A percentile compares a stretch with the other conserved stretches of the same genome.
Conservation (phyloP, 1,284 basidiomycete species). For the Apiotrichum domesticum region DNA sequence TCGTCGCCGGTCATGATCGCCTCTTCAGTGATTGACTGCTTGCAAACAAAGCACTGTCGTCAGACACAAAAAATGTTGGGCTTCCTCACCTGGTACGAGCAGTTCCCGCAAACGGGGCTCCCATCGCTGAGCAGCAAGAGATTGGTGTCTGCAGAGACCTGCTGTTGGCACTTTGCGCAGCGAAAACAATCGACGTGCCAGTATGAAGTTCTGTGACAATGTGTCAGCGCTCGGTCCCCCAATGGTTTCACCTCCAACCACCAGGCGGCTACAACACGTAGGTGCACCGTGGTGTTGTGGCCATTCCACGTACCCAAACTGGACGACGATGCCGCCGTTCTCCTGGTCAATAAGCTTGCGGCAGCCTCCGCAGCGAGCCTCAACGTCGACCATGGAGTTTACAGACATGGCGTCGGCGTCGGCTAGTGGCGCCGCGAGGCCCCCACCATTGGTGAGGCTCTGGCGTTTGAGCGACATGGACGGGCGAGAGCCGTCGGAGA, state of each 20-base stretch:
- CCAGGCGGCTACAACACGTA: background rate
- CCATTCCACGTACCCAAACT: conserved; percentile 65
- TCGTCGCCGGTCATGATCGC: conserved; percentile 99
- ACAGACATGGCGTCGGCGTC: conserved; percentile 6
- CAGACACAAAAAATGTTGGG: no score
- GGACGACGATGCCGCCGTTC: conserved; percentile 77
- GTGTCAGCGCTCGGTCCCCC: conserved; percentile 9
- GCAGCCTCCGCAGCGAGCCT: conserved; percentile 69
- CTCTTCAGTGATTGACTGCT: conserved; percentile 85
- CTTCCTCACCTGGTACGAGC: conserved; percentile 67
- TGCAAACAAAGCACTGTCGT: conserved; percentile 72
- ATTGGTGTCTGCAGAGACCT: conserved; percentile 77
- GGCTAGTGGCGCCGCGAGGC: background rate
- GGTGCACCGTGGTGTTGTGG: background rate
- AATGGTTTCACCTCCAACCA: background rate
- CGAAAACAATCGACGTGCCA: conserved; percentile 50
- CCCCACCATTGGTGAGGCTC: background rate
- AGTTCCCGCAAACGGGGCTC: conserved; percentile 91
- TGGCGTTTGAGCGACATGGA: background rate
- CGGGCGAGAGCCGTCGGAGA: background rate
- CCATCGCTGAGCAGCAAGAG: conserved; percentile 92
- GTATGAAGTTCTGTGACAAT: conserved; percentile 34
- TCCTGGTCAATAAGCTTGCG: conserved; percentile 74
- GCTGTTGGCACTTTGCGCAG: conserved; percentile 52
- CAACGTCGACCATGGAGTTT: conserved; percentile 27